These are phyloP conservation scores for Penicillium hordei DNA, from an alignment of 2,329 filamentous ascomycete species.

Conservation along the genomic window DNA sequence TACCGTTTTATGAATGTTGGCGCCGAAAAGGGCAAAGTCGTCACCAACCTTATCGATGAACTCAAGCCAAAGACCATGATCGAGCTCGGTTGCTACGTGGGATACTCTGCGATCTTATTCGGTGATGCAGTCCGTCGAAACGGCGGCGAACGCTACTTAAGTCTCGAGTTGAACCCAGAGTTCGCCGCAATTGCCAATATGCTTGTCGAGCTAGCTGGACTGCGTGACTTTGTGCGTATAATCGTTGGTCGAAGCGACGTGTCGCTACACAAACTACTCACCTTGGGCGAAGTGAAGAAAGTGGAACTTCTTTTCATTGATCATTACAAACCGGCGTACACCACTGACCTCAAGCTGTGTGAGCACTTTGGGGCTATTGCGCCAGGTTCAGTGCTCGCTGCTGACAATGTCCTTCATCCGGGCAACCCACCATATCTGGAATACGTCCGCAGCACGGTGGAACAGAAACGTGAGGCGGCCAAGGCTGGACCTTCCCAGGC, in stretches of 20 bases:
- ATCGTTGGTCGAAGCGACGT: slow-evolving; percentile 67
- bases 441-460: slow-evolving; percentile 65
- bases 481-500: slow-evolving; percentile 19
- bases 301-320: slow-evolving; percentile 72
- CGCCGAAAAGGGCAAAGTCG: slow-evolving; percentile 69
- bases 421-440: slow-evolving; percentile 51
- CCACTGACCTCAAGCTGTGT: slow-evolving; percentile 71
- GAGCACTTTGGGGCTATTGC: slow-evolving; percentile 66
- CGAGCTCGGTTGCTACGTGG: slow-evolving; percentile 77
- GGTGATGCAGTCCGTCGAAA: slow-evolving; percentile 63
- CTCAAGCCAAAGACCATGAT: slow-evolving; percentile 69
- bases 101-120: slow-evolving; percentile 78
- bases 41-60: slow-evolving; percentile 66
- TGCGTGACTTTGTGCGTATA: slow-evolving; percentile 69
- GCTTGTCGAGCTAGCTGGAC: slow-evolving; percentile 71
- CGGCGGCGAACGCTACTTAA: slow-evolving; percentile 67
- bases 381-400: slow-evolving; percentile 50
- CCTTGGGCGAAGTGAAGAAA: slow-evolving; percentile 53
- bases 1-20: slow-evolving; percentile 82
- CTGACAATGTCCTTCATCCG: slow-evolving; percentile 47
- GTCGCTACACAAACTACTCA: slow-evolving; percentile 62
- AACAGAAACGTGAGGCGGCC: slow-evolving; percentile 56
- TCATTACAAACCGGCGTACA: slow-evolving; percentile 75
- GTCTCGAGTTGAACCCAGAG: slow-evolving; percentile 70
- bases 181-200: slow-evolving; percentile 69